Conservation (phyloP, 352 stramenopile species). For the Phytophthora foliorum region DNA sequence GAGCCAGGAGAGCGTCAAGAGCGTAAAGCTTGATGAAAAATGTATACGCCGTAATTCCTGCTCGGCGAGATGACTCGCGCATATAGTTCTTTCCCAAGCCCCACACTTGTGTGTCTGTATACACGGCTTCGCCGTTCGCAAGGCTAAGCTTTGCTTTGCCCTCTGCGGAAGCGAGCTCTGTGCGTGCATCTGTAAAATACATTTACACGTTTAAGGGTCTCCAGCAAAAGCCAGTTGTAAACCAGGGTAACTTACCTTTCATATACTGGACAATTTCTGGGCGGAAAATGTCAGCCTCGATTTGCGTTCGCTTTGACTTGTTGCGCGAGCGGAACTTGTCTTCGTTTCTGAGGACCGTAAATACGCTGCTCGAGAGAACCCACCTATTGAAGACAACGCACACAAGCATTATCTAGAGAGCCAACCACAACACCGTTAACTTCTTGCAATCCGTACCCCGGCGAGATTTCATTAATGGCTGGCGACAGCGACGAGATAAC, state of each 20-base stretch:
- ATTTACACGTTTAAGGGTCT: not conserved
- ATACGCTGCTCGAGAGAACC: conserved; percentile 92
- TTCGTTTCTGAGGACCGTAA: conserved; percentile 92
- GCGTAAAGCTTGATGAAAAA: conserved; percentile 89
- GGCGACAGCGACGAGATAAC: conserved; percentile 82
- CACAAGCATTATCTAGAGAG: not conserved
- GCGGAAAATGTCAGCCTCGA: conserved; percentile 76
- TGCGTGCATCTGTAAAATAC: conserved; percentile 46
- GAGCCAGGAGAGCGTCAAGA: conserved; percentile 61
- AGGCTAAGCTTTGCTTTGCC: conserved; percentile 55
- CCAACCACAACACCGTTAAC: not conserved
- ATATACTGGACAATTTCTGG: conserved; percentile 84
- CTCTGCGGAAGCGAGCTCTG: conserved; percentile 41
- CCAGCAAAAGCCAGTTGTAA: not conserved
- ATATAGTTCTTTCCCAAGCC: conserved; percentile 92
- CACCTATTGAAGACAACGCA: conserved; percentile 60
- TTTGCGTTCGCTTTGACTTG: conserved; percentile 69
- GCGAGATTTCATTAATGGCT: conserved; percentile 87
- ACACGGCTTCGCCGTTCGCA: conserved; percentile 62
- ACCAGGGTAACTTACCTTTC: conserved; percentile 51
- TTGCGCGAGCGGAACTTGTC: conserved; percentile 90
- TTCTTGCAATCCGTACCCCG: conserved; percentile 44
- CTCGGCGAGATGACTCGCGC: conserved; percentile 62
- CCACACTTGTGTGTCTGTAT: conserved; percentile 76
- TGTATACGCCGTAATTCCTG: conserved; percentile 77